Evolutionary conservation across 345 rosid genomes (phyloP), one percentile per base, ranked within the genome.

Genomic region (Linum usitatissimum): DNA sequence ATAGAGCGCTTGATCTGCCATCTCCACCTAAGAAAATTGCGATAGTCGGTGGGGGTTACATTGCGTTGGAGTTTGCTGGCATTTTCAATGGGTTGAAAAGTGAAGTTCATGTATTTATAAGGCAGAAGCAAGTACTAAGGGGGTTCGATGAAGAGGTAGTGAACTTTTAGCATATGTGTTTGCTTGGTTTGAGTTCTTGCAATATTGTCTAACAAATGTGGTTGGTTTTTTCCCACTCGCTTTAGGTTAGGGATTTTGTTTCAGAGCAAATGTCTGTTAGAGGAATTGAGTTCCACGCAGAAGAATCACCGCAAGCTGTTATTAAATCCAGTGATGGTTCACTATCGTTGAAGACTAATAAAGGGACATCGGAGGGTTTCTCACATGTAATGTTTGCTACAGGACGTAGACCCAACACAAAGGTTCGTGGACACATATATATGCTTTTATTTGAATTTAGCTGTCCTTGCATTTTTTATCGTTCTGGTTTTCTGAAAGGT

Each of bases 381-480:
- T 92, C 98, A 2, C 98, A 92, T 73, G 58, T 92, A 23, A 92
- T 92, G 96, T 92, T 92, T 83, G 98, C 98, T 55, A 92, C 96
- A 55, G 98, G 98, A 64, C 93, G 98, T 38, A 79, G 79, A 73
- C 86, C 98, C 20, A 89, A 84, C 60, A 92, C 96, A 9, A 87
- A 84, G 98, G 98, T 92, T 77, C 60, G 70, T 45, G 51, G 14
- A 17, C 51, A 0, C 17, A 7, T 15, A 9, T 45, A 20, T 49
- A 42, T 23, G 45, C 59, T 58, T 56, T 53, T 18, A 39, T 51
- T 39, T 59, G 12, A 63, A 63, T 28, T 39, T 56, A 20, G 55
- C 30, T 23, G 23, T 13, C 18, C 18, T 65, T 57, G 30, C 40
- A 17, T 66, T 21, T 57, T 48, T 58, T 49, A 8, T 48, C 9